Evolutionary conservation across 2,329 filamentous ascomycete genomes (phyloP).

Genomic region (Clonostachys solani): DNA sequence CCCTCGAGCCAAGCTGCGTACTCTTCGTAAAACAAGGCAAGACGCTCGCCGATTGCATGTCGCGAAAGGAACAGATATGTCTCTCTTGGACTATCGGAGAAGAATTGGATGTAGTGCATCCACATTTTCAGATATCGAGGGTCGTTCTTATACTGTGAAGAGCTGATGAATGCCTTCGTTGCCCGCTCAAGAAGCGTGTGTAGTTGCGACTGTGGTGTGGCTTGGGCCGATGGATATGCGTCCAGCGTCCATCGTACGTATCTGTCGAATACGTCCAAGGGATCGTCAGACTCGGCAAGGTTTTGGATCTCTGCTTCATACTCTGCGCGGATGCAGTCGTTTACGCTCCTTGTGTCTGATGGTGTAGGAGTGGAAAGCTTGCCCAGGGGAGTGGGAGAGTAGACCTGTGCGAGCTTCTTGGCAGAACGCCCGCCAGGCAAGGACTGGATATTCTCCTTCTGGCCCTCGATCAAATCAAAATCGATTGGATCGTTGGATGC

Average conservation of each 20-base stretch:
- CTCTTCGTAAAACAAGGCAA: slow-evolving; percentile 95
- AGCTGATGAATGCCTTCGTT: slow-evolving; percentile 84
- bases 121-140: slow-evolving; percentile 89
- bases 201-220: slow-evolving; percentile 86
- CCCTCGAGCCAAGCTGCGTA: slow-evolving; percentile 91
- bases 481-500: slow-evolving; percentile 53
- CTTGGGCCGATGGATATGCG: slow-evolving; percentile 90
- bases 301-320: slow-evolving; percentile 80
- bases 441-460: slow-evolving; percentile 97
- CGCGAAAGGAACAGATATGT: slow-evolving; percentile 88
- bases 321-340: slow-evolving; percentile 75
- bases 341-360: slow-evolving; percentile 68
- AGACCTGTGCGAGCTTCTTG: slow-evolving; percentile 78
- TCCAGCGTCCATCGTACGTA: slow-evolving; percentile 97
- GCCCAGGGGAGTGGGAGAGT: slow-evolving; percentile 62
- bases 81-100: slow-evolving; percentile 89
- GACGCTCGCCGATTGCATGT: slow-evolving; percentile 78
- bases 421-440: slow-evolving; percentile 85
- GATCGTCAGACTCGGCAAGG: slow-evolving; percentile 86
- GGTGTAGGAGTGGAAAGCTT: slow-evolving; percentile 61
- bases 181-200: slow-evolving; percentile 86
- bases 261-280: slow-evolving; percentile 90
- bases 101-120: slow-evolving; percentile 90
- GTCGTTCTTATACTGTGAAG: slow-evolving; percentile 89
- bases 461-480: slow-evolving; percentile 92